Conservation (phyloP, 2,329 filamentous ascomycete genomes). For the Paramyrothecium sp. region DNA sequence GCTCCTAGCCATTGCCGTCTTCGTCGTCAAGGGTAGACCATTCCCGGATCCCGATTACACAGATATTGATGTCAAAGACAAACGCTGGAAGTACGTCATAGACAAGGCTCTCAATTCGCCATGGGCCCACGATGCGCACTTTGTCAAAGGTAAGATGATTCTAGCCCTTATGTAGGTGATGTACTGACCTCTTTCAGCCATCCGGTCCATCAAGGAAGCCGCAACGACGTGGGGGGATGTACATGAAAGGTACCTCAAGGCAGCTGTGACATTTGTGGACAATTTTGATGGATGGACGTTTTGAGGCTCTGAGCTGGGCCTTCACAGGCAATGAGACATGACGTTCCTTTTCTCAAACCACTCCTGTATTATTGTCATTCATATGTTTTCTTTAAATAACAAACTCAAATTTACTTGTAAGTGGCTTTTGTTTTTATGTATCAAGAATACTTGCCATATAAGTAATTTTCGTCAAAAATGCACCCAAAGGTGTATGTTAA, state of each 20-base stretch:
- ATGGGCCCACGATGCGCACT: constrained; percentile 75
- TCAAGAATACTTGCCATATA: too few relatives aligned
- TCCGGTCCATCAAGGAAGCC: constrained; percentile 73
- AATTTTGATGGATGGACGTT: constrained; percentile 69
- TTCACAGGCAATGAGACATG: background rate
- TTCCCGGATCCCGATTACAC: constrained; percentile 66
- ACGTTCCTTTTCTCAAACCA: background rate
- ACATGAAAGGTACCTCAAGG: constrained; percentile 62
- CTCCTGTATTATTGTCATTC: too few relatives aligned
- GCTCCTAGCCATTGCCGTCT: constrained; percentile 76
- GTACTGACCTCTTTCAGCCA: constrained; percentile 38
- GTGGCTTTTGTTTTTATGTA: too few relatives aligned
- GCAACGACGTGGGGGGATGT: constrained; percentile 73
- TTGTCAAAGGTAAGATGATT: constrained; percentile 66
- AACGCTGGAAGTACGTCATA: constrained; percentile 76
- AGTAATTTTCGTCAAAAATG: too few relatives aligned
- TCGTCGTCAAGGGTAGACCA: constrained; percentile 73
- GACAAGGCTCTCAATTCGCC: constrained; percentile 67
- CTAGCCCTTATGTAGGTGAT: background rate
- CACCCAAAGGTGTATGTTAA: too few relatives aligned
- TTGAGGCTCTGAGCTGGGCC: constrained; percentile 14
- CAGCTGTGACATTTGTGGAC: constrained; percentile 70
- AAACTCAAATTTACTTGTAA: too few relatives aligned
- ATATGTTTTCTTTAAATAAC: too few relatives aligned
- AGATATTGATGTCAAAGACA: constrained; percentile 55